Evolutionary conservation across 2,329 filamentous ascomycete genomes (phyloP).

Genomic region (Ophiocordyceps camponoti-floridani): DNA sequence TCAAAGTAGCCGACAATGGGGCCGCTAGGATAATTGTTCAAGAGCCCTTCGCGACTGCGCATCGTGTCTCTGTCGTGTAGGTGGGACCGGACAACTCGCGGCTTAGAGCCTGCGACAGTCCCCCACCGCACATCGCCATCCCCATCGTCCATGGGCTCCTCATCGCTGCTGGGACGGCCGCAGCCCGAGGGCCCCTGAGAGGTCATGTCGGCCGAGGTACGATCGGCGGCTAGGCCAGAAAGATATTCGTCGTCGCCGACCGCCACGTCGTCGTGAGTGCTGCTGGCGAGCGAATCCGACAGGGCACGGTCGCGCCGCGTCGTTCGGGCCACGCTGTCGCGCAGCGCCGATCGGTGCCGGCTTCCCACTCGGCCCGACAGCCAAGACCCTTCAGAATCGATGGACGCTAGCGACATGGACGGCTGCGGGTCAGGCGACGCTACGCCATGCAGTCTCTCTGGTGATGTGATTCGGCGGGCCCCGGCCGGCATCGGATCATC

Average conservation of each 20-base stretch:
- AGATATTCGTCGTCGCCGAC: conserved; percentile 56
- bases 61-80: conserved; percentile 23
- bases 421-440: conserved; percentile 43
- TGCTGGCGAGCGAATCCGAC: conserved; percentile 22
- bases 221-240: conserved; percentile 22
- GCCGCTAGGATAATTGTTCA: conserved; percentile 21
- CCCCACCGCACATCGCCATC: conserved; percentile 34
- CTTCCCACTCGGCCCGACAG: conserved; percentile 54
- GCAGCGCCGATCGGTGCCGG: conserved; percentile 27
- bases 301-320: conserved; percentile 11
- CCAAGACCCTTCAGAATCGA: conserved; percentile 94
- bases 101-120: conserved; percentile 22
- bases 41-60: conserved; percentile 32
- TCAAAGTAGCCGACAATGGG: conserved; percentile 3
- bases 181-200: conserved; percentile 27
- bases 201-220: conserved; percentile 8
- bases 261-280: conserved; percentile 46
- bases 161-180: conserved; percentile 39
- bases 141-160: conserved; percentile 23
- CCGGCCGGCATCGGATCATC: conserved; percentile 29
- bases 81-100: conserved; percentile 41
- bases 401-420: conserved; percentile 77
- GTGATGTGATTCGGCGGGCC: conserved; percentile 16
- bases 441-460: conserved; percentile 8
- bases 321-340: conserved; percentile 17